Evolutionary conservation across 192 early-diverging fungal genomes (phyloP).

Genomic region (Anaeromyces robustus): DNA sequence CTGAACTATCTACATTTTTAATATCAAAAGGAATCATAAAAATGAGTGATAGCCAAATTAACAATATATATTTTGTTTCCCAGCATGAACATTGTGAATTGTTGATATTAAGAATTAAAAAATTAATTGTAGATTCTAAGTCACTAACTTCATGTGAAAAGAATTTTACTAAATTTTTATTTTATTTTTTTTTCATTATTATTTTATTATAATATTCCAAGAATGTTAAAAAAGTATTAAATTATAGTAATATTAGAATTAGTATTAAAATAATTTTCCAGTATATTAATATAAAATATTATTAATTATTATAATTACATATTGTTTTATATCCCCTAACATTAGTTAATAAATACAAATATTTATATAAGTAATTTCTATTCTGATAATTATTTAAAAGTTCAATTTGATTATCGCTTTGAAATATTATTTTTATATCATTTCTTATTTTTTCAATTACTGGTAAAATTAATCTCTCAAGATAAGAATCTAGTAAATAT

Average conservation of each 20-base stretch:
- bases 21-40: constrained; percentile 94
- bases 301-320: constrained; percentile 16
- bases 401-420: not conserved
- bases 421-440: constrained; percentile 5
- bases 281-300: not conserved
- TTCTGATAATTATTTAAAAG: not conserved
- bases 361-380: constrained; percentile 16
- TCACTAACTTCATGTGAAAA: constrained; percentile 78
- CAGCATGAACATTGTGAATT: constrained; percentile 23
- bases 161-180: constrained; percentile 49
- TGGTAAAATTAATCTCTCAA: constrained; percentile 49
- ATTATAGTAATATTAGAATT: no score
- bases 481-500: constrained; percentile 54
- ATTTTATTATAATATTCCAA: no score
- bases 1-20: constrained; percentile 58
- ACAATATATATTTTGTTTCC: constrained; percentile 63
- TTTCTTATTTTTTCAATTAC: constrained; percentile 32
- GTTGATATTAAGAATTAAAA: constrained; percentile 21
- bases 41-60: constrained; percentile 90
- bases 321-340: constrained; percentile 82
- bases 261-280: no score
- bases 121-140: constrained; percentile 73
- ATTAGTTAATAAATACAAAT: constrained; percentile 65
- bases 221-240: no score
- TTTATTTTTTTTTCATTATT: no score